Percentiles rank a stretch among this genome's conserved stretches.
phyloP scores from a whole-genome alignment of 352 stramenopile genomes.

The Pythium folliculosum region DNA sequence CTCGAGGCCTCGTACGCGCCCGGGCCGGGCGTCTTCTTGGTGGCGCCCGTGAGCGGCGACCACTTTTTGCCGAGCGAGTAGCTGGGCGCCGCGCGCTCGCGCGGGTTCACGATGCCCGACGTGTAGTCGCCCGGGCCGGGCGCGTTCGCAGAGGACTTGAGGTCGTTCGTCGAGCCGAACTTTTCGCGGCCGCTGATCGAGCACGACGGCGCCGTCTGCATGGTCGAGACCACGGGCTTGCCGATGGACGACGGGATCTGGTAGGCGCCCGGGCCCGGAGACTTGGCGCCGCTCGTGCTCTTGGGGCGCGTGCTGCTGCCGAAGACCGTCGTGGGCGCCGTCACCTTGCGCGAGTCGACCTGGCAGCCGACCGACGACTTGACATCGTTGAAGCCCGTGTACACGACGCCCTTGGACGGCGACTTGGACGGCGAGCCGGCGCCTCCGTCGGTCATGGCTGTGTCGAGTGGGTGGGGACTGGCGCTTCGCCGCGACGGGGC shows the following conservation, averaged over 20 bases:
- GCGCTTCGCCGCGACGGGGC: not conserved
- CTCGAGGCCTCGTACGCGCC: slow-evolving; percentile 59
- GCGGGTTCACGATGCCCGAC: slow-evolving; percentile 63
- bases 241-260: slow-evolving; percentile 74
- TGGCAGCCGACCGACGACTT: slow-evolving; percentile 74
- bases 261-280: slow-evolving; percentile 61
- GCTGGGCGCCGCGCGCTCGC: slow-evolving; percentile 57
- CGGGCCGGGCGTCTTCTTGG: slow-evolving; percentile 61
- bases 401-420: slow-evolving; percentile 32
- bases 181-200: slow-evolving; percentile 80
- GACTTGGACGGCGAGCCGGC: slow-evolving; percentile 44
- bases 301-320: slow-evolving; percentile 59
- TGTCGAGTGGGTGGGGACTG: not conserved
- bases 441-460: slow-evolving; percentile 24
- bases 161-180: slow-evolving; percentile 68
- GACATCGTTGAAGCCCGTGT: slow-evolving; percentile 58
- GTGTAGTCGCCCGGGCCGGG: slow-evolving; percentile 73
- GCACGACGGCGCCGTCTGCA: slow-evolving; percentile 49
- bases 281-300: slow-evolving; percentile 53
- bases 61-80: slow-evolving; percentile 83
- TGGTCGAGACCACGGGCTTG: slow-evolving; percentile 71
- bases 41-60: slow-evolving; percentile 37
- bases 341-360: slow-evolving; percentile 74
- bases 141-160: slow-evolving; percentile 44
- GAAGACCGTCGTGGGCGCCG: slow-evolving; percentile 63